Evolutionary conservation across 257 asterid species (phyloP).

Genomic region (Nicotiana paniculata): DNA sequence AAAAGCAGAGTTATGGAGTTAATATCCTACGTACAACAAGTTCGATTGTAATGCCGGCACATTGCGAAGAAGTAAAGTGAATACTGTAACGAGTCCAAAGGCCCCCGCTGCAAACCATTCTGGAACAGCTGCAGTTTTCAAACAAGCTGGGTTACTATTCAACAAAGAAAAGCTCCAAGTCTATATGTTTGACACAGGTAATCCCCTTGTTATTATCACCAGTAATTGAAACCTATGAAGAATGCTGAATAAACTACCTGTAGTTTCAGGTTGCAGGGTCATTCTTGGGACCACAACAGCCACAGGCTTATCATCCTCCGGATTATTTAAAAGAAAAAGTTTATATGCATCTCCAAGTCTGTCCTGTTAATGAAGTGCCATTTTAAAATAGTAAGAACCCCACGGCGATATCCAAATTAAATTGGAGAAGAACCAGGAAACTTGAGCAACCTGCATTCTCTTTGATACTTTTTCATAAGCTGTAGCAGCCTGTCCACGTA

Average conservation of each 20-base stretch:
- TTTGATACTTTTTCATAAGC: slow-evolving; percentile 71
- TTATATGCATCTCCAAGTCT: slow-evolving; percentile 76
- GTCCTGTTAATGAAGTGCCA: slow-evolving; percentile 53
- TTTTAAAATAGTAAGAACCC: slow-evolving; percentile 12
- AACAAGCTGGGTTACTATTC: slow-evolving; percentile 13
- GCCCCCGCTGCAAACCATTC: slow-evolving; percentile 98
- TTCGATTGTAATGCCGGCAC: slow-evolving; percentile 83
- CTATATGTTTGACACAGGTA: neutral
- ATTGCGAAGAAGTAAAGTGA: slow-evolving; percentile 86
- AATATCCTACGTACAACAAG: slow-evolving; percentile 47
- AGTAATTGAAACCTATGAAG: neutral
- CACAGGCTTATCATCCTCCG: slow-evolving; percentile 94
- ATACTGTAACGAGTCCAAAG: slow-evolving; percentile 81
- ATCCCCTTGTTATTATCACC: neutral
- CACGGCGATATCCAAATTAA: slow-evolving; percentile 7
- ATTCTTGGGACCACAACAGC: slow-evolving; percentile 92
- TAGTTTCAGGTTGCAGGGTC: slow-evolving; percentile 78
- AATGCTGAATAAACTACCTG: slow-evolving; percentile 39
- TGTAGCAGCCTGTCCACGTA: slow-evolving; percentile 80
- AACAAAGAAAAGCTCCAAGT: neutral
- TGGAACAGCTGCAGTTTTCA: slow-evolving; percentile 74
- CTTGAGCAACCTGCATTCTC: slow-evolving; percentile 70
- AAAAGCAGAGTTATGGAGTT: neutral
- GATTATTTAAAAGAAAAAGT: slow-evolving; percentile 78
- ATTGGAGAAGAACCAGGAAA: slow-evolving; percentile 13